phyloP scores from a whole-genome alignment of 352 stramenopile genomes.

The Pythium phragmiticola region DNA sequence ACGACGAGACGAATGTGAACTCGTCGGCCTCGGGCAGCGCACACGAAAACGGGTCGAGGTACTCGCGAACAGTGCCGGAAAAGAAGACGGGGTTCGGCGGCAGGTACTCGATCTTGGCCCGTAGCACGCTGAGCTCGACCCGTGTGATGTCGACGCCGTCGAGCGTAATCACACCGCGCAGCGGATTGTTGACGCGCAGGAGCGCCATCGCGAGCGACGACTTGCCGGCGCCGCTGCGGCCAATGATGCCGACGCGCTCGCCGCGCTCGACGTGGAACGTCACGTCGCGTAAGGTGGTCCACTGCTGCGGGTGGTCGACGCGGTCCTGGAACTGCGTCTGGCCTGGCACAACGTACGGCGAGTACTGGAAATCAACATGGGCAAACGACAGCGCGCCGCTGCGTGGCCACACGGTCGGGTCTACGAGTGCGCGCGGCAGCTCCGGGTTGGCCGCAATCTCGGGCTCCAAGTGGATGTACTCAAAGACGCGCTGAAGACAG shows the following conservation, averaged over 20 bases:
- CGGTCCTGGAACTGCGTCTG: slow-evolving; percentile 3
- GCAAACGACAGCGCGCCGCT: slow-evolving; percentile 22
- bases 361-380: slow-evolving; percentile 28
- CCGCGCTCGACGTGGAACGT: slow-evolving; percentile 43
- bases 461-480: slow-evolving; percentile 29
- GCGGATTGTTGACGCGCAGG: slow-evolving; percentile 81
- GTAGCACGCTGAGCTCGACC: slow-evolving; percentile 32
- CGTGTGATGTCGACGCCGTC: slow-evolving; percentile 40
- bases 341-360: slow-evolving; percentile 19
- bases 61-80: slow-evolving; percentile 78
- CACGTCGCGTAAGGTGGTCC: slow-evolving; percentile 26
- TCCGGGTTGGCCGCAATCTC: slow-evolving; percentile 27
- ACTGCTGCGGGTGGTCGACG: not conserved
- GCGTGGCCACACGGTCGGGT: slow-evolving; percentile 24
- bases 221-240: slow-evolving; percentile 85
- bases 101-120: slow-evolving; percentile 36
- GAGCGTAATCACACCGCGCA: slow-evolving; percentile 31
- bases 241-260: slow-evolving; percentile 77
- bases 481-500: slow-evolving; percentile 30
- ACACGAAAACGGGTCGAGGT: slow-evolving; percentile 87
- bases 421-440: slow-evolving; percentile 21
- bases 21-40: not conserved
- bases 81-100: slow-evolving; percentile 85
- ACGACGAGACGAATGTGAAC: not conserved
- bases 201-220: slow-evolving; percentile 79